These are phyloP conservation scores for Blastobotrys raffinosifermentans DNA, from an alignment of 1,139 yeast genomes.

Conservation along the genomic window DNA sequence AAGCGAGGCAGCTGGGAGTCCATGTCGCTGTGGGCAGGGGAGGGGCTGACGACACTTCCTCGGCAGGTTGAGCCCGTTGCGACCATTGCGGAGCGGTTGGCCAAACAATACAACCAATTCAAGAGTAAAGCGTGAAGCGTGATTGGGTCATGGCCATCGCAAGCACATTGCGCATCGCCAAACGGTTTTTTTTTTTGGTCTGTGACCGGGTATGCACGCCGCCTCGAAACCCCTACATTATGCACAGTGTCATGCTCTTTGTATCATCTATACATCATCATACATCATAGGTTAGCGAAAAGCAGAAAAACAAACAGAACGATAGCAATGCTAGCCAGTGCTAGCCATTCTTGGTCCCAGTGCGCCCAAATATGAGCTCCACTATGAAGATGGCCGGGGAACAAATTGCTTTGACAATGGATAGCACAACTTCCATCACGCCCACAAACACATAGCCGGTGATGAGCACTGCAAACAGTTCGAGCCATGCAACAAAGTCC, in stretches of 20 bases:
- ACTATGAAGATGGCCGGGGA: slow-evolving; percentile 17
- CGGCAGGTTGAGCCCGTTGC: too few species aligned
- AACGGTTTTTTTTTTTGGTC: too few species aligned
- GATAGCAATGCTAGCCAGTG: slow-evolving; percentile 1
- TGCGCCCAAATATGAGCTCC: slow-evolving; percentile 13
- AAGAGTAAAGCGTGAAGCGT: too few species aligned
- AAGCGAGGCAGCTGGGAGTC: slow-evolving; percentile 10
- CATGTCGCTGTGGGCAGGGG: slow-evolving; percentile 17
- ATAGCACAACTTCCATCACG: slow-evolving; percentile 16
- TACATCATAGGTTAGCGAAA: neutral
- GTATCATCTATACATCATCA: neutral
- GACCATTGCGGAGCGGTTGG: too few species aligned
- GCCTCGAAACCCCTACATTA: too few species aligned
- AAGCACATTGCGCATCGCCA: too few species aligned
- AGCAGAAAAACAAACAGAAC: neutral
- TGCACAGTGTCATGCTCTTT: too few species aligned
- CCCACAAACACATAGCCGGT: slow-evolving; percentile 15
- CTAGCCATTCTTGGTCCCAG: slow-evolving; percentile 1
- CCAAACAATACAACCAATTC: too few species aligned
- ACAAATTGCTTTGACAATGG: slow-evolving; percentile 17
- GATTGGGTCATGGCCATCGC: too few species aligned
- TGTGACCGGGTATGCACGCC: too few species aligned
- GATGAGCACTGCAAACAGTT: slow-evolving; percentile 14
- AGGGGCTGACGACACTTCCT: neutral
- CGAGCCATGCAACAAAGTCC: slow-evolving; percentile 10